Base-by-base conservation (phyloP, 1,139 yeast species). In the Yamadazyma triangularis region DNA sequence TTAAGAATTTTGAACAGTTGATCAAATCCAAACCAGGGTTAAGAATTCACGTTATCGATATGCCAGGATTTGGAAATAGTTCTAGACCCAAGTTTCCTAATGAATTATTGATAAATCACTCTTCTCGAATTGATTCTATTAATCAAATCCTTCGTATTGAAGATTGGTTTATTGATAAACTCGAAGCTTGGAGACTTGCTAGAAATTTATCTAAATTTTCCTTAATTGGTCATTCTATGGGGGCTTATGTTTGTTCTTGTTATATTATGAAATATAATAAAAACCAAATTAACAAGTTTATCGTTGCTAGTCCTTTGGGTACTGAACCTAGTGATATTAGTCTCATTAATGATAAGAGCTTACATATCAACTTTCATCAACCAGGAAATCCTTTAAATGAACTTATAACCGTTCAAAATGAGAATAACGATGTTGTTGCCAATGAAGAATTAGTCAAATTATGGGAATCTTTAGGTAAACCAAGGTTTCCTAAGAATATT, bases 31-130 rank as follows among this genome's bases (percentile, higher is more conserved):
- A 58, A 30, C 57, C 64, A 1, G 60, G 68, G 0, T 29, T 62
- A 7, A 45, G 55, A 13, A 38, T 63, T 11, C 70, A 62, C 37
- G 45, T 59, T 10, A 53, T 67, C 26, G 73, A 67, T 36, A 41
- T 65, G 38, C 69, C 71, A 3, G 73, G 73, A 6, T 67, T 66
- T 43, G 73, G 73, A 4, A 66, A 66, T 36, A 63, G 70, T 12
- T 58, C 68, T 11, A 48, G 72, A 27, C 69, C 71, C 1, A 44
- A 46, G 28, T 67, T 66, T 32, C 71, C 73, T 2, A 27, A 39
- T 8, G 46, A 46, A 28, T 47, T 61, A n/a, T 36, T 65, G 8
- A 31, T 35, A 31, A 54, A 45, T 37, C 66, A 47, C 13, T 32
- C 35, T 1, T 38, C 46, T 16, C 46, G 42, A 8, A 39, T 34